Conservation (phyloP, 2,329 filamentous ascomycete genomes). For the Albophoma yamanashiensis region DNA sequence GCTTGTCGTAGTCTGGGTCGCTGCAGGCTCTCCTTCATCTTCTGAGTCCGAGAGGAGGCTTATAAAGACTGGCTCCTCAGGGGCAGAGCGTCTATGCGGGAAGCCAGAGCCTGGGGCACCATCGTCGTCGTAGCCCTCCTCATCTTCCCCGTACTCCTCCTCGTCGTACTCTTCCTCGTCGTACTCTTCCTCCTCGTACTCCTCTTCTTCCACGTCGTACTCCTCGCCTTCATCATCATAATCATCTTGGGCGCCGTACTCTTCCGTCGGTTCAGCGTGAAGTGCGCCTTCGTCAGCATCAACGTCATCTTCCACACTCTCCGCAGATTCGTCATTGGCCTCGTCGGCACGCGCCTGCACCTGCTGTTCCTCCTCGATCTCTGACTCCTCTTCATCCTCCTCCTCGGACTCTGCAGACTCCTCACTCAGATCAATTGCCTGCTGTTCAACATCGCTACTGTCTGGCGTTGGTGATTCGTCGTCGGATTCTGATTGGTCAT, state of each 20-base stretch:
- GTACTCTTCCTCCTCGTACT: too few relatives aligned
- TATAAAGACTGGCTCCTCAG: constrained; percentile 31
- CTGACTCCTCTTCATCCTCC: constrained; percentile 5
- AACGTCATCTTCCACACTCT: background rate
- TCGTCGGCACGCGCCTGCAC: background rate
- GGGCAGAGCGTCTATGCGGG: constrained; percentile 5
- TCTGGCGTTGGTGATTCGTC: constrained; percentile 6
- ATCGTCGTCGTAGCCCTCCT: constrained; percentile 3
- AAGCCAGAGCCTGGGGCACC: constrained; percentile 1
- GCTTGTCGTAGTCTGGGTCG: background rate
- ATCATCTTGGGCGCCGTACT: background rate
- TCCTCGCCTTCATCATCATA: background rate
- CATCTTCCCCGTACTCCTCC: constrained; percentile 1
- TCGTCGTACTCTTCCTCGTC: background rate
- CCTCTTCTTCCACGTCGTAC: background rate
- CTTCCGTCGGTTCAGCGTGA: background rate
- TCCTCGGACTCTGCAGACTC: constrained; percentile 12
- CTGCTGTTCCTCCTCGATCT: constrained; percentile 9
- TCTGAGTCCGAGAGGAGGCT: constrained; percentile 36
- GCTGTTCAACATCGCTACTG: constrained; percentile 6
- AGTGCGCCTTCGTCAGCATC: background rate
- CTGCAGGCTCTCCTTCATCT: constrained; percentile 20
- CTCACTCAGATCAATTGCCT: constrained; percentile 19
- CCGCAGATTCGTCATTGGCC: background rate
- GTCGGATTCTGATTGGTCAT: constrained; percentile 16